Percentiles rank a stretch among this genome's conserved stretches.
Conservation (phyloP, 495 filamentous ascomycete species). For the Penicillium bialowiezense region DNA sequence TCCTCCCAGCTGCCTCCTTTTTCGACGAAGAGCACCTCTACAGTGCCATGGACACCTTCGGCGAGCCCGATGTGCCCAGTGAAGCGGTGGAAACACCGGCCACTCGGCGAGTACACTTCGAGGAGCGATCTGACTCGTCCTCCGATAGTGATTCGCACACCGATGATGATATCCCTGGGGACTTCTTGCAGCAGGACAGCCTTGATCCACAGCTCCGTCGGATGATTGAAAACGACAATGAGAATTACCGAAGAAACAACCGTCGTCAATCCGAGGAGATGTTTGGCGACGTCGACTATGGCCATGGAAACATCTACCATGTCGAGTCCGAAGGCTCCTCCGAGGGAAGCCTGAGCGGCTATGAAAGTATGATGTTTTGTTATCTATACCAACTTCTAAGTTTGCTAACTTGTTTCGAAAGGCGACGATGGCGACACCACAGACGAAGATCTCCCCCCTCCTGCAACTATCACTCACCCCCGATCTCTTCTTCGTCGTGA, state of each 20-base stretch:
- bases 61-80: conserved; percentile 42
- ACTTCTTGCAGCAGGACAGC: conserved; percentile 69
- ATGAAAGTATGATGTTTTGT: conserved; percentile 61
- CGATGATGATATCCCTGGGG: conserved; percentile 62
- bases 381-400: conserved; percentile 7
- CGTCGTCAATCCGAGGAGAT: conserved; percentile 44
- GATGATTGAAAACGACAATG: conserved; percentile 63
- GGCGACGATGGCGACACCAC: conserved; percentile 81
- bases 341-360: conserved; percentile 64
- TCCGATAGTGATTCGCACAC: conserved; percentile 52
- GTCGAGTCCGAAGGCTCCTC: conserved; percentile 54
- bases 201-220: conserved; percentile 66
- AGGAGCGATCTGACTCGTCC: conserved; percentile 48
- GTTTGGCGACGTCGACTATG: conserved; percentile 44
- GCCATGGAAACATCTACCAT: conserved; percentile 47
- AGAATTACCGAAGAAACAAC: conserved; percentile 40
- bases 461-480: conserved; percentile 52
- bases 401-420: conserved; percentile 56
- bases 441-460: conserved; percentile 71
- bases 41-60: conserved; percentile 44
- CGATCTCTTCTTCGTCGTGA: conserved; percentile 55
- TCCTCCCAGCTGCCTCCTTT: conserved; percentile 45
- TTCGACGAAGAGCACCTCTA: conserved; percentile 54
- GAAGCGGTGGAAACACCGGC: conserved; percentile 43
- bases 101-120: conserved; percentile 50